Conservation (phyloP, 2,329 filamentous ascomycete species). For the Fusarium torreyae region DNA sequence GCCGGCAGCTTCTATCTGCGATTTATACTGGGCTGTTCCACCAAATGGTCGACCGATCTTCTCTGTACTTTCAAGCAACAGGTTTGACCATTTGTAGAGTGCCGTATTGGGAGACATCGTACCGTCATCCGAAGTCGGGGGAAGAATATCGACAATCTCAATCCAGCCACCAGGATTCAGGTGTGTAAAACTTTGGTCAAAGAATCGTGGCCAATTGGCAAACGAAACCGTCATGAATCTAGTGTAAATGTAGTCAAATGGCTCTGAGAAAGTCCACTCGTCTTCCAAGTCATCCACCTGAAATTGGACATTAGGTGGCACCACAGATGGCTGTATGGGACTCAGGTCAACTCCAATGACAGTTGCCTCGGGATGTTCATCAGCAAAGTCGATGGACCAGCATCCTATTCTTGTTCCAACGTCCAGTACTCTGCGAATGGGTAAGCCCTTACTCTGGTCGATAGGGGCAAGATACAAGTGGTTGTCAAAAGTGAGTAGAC, state of each 20-base stretch:
- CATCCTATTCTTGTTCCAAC: constrained; percentile 46
- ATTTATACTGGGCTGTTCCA: constrained; percentile 38
- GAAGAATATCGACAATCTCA: constrained; percentile 43
- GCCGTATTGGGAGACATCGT: constrained; percentile 33
- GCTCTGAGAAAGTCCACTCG: constrained; percentile 41
- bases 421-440: constrained; percentile 42
- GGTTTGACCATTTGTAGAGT: constrained; percentile 40
- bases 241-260: constrained; percentile 47
- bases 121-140: constrained; percentile 16
- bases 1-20: constrained; percentile 62
- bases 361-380: constrained; percentile 32
- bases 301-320: constrained; percentile 46
- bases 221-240: constrained; percentile 43
- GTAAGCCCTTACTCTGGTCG: background rate
- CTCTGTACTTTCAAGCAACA: constrained; percentile 46
- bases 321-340: constrained; percentile 39
- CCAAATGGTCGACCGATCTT: constrained; percentile 49
- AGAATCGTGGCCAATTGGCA: constrained; percentile 38
- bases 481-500: constrained; percentile 47
- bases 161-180: constrained; percentile 45
- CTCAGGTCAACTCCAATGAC: constrained; percentile 42
- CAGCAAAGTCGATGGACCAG: constrained; percentile 49
- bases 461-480: constrained; percentile 43
- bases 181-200: constrained; percentile 38
- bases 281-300: constrained; percentile 48